phyloP scores from a whole-genome alignment of 1,284 basidiomycete genomes.

The Ustilago crameri region DNA sequence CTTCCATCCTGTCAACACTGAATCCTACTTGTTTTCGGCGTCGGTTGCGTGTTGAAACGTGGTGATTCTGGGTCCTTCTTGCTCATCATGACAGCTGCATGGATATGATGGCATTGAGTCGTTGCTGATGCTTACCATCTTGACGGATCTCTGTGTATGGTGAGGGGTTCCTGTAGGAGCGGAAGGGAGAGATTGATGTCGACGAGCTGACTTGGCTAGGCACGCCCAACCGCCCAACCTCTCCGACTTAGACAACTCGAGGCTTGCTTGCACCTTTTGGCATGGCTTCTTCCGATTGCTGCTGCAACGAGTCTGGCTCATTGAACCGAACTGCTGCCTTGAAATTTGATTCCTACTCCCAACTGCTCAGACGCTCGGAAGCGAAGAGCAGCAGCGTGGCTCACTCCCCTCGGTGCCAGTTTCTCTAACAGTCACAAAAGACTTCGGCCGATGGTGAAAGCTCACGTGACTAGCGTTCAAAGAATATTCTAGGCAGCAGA shows the following conservation, averaged over 20 bases:
- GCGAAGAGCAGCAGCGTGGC: no score
- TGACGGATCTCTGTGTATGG: conserved; percentile 52
- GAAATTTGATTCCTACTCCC: no score
- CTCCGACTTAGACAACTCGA: no score
- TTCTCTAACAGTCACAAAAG: no score
- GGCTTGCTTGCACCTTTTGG: no score
- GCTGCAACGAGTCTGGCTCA: no score
- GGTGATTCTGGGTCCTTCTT: conserved; percentile 1
- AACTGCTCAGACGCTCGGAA: no score
- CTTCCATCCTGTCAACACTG: neutral
- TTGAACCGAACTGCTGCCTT: no score
- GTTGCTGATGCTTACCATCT: conserved; percentile 54
- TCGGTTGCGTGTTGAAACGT: neutral
- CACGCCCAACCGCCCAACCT: neutral
- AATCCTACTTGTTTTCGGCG: neutral
- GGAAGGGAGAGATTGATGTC: conserved; percentile 31
- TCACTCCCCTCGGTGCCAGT: no score
- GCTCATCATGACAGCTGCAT: conserved; percentile 5
- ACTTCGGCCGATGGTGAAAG: neutral
- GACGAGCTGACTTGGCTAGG: conserved; percentile 25
- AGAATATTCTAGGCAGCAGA: conserved; percentile 1
- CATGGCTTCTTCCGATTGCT: neutral
- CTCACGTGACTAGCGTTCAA: no score
- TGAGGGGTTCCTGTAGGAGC: conserved; percentile 48
- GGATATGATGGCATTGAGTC: conserved; percentile 3